Percentiles rank a stretch among this genome's conserved stretches.
Evolutionary conservation across 306 rosid species (phyloP).

Genomic region (Lablab purpureus): DNA sequence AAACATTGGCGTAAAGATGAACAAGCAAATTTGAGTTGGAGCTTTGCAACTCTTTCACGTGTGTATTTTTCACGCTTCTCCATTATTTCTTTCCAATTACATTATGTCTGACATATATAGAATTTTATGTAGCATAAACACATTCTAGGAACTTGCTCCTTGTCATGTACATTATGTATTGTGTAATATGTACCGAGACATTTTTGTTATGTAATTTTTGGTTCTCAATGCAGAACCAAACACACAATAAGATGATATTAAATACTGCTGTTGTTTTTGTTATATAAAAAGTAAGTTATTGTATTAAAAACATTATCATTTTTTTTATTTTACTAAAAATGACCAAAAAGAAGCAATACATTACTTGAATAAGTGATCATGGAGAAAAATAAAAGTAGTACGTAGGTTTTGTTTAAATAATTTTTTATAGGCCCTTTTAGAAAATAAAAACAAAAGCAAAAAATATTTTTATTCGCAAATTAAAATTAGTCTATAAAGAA

Average conservation of each 20-base stretch:
- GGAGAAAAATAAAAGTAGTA: not conserved
- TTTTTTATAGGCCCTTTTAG: too few species aligned
- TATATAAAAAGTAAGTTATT: too few species aligned
- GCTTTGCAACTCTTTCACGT: constrained; percentile 25
- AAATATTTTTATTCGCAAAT: too few species aligned
- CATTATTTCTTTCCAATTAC: constrained; percentile 1
- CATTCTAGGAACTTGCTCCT: constrained; percentile 21
- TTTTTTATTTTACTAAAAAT: too few species aligned
- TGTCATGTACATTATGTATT: constrained; percentile 8
- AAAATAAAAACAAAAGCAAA: too few species aligned
- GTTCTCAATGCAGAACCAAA: not conserved
- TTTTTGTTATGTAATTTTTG: too few species aligned
- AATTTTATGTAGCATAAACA: constrained; percentile 31
- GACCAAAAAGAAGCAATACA: too few species aligned
- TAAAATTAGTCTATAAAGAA: too few species aligned
- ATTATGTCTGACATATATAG: constrained; percentile 29
- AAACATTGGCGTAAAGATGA: constrained; percentile 30
- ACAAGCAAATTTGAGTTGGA: constrained; percentile 35
- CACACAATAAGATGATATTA: not conserved
- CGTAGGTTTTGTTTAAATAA: too few species aligned
- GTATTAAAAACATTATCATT: too few species aligned
- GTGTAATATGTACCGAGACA: too few species aligned
- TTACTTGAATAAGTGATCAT: not conserved
- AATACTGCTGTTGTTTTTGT: not conserved
- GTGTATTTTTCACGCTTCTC: constrained; percentile 38